Evolutionary conservation across 176 grass and related monocot species (phyloP).

Genomic region (Aegilops umbellulata): DNA sequence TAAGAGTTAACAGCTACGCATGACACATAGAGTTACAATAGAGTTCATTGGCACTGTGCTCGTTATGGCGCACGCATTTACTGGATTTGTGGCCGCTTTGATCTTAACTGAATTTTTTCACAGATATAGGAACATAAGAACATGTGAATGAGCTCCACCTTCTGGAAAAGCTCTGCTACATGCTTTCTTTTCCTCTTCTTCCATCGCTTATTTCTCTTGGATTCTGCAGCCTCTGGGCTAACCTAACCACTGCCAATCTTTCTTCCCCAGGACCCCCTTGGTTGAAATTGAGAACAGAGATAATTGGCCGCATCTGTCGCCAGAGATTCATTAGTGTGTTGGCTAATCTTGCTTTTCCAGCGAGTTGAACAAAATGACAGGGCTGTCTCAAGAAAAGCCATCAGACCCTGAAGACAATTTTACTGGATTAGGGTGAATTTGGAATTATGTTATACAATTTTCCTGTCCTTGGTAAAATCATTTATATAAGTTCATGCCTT

Average conservation of each 20-base stretch:
- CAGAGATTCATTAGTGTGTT: conserved; percentile 54
- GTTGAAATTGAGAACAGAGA: conserved; percentile 45
- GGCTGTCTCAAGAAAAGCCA: neutral
- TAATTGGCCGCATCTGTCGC: conserved; percentile 62
- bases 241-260: conserved; percentile 51
- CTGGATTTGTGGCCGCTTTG: neutral
- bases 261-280: conserved; percentile 56
- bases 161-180: conserved; percentile 54
- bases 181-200: conserved; percentile 72
- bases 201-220: conserved; percentile 73
- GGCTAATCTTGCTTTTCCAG: conserved; percentile 41
- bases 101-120: neutral
- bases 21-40: too few relatives aligned
- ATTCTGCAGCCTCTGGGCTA: conserved; percentile 79
- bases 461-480: too few relatives aligned
- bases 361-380: conserved; percentile 24
- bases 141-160: conserved; percentile 31
- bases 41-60: too few relatives aligned
- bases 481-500: too few relatives aligned
- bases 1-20: too few relatives aligned
- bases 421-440: too few relatives aligned
- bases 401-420: neutral
- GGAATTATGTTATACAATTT: too few relatives aligned
- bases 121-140: neutral
- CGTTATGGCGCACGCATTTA: too few relatives aligned